Evolutionary conservation across 176 grass and related monocot species (phyloP), one percentile per base, ranked within the genome.

Genomic region (Avena atlantica): DNA sequence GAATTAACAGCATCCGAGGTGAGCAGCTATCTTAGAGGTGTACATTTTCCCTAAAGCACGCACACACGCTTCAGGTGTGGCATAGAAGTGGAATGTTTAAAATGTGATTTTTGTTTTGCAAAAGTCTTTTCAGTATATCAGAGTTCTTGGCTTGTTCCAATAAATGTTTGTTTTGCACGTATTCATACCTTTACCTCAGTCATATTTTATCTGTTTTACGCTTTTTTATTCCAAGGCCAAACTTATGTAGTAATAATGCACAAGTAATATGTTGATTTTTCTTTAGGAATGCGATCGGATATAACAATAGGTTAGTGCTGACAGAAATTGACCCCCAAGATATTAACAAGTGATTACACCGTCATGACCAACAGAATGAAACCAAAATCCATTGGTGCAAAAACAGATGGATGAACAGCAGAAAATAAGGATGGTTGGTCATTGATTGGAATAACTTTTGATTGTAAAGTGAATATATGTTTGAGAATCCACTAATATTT

Each of bases 231-330:
- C 21, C n/a, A 62, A 12, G 23, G 60, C n/a, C 10, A 62, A 23
- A 23, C 60, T 62, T 24, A 9, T 4, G 21, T 62, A 42, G 40
- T 42, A 5, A n/a, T 23, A 62, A 62, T 12, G n/a, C 3, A 5
- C 60, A 11, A 12, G 21, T 62, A 25, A 62, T 62, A 25, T 25
- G 60, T 62, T 4, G n/a, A 62, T 62, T 62, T 62, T 10, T 15
- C 11, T 24, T n/a, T 62, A 62, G 60, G 9, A 62, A 62, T 25
- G 60, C 3, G 10, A 61, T 24, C 3, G 1, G 60, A 62, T 62
- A 62, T 62, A 62, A 62, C 60, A 24, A 62, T 62, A 62, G 60
- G n/a, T 62, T 62, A 62, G 60, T 62, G 60, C 60, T 62, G 3
- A 12, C n/a, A 62, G 60, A 62, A 62, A 12, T 23, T 21, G 60